phyloP scores from a whole-genome alignment of 2,329 filamentous ascomycete genomes.

The Venturia effusa region DNA sequence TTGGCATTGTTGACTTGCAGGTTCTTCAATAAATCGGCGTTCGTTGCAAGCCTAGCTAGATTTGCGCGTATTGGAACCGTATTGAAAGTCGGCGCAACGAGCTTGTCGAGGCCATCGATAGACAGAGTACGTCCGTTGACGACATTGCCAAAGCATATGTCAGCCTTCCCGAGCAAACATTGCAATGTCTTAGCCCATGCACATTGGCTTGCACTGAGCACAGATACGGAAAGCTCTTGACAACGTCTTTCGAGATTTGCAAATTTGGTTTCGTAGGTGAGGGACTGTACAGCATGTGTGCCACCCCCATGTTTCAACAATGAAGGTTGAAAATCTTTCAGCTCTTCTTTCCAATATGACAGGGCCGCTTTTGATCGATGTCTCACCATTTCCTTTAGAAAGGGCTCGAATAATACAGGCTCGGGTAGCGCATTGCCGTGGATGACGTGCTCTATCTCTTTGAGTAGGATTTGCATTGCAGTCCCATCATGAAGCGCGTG shows the following conservation, averaged over 20 bases:
- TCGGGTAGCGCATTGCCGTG: slow-evolving; percentile 34
- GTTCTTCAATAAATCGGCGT: slow-evolving; percentile 46
- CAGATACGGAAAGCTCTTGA: slow-evolving; percentile 24
- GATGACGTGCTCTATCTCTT: slow-evolving; percentile 57
- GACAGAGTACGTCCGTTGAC: slow-evolving; percentile 63
- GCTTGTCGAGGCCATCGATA: slow-evolving; percentile 53
- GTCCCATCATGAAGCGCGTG: slow-evolving; percentile 83
- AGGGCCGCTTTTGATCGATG: slow-evolving; percentile 41
- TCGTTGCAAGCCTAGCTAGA: slow-evolving; percentile 37
- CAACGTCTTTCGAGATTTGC: slow-evolving; percentile 17
- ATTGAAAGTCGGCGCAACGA: slow-evolving; percentile 90
- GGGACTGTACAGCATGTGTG: neutral
- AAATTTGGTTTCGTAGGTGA: slow-evolving; percentile 13
- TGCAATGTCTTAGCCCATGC: slow-evolving; percentile 59
- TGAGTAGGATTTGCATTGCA: slow-evolving; percentile 58
- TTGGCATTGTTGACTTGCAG: slow-evolving; percentile 54
- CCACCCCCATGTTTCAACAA: neutral
- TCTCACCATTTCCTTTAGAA: slow-evolving; percentile 49
- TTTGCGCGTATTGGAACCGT: slow-evolving; percentile 63
- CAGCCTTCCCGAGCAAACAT: slow-evolving; percentile 42
- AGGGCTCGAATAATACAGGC: slow-evolving; percentile 48
- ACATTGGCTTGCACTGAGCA: slow-evolving; percentile 60
- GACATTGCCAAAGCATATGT: slow-evolving; percentile 82
- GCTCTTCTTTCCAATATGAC: slow-evolving; percentile 51
- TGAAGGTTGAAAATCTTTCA: slow-evolving; percentile 31